Evolutionary conservation across 148 eudicot species (phyloP), one percentile per base, ranked within the genome.

Genomic region (Arctostaphylos glauca): DNA sequence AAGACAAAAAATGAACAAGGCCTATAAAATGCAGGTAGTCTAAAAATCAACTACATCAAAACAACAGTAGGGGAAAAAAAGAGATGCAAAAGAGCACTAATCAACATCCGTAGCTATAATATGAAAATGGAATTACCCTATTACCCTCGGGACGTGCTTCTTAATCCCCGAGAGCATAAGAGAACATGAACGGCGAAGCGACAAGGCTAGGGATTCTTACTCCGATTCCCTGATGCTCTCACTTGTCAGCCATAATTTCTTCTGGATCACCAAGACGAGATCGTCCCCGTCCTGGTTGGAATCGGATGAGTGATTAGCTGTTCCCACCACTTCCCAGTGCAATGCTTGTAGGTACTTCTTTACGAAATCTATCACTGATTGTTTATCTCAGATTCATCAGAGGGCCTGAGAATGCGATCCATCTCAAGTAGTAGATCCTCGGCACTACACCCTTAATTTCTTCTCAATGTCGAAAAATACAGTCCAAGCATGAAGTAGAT

Each of bases 401-500:
- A 92, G 5, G 99, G 99, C 86, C 99, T 90, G 50, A 96, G 92
- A 8, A 94, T 91, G 31, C 99, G 90, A 73, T 96, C 99, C 84
- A 96, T 94, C 90, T 96, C 99, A 14, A 96, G 90, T 13, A 96
- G 89, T 81, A 96, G 91, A 86, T 96, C 99, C 84, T 90, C 98
- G 6, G 88, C 92, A 84, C 99, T 93, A 77, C 99, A 96, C 52
- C 99, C 97, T 84, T n/a, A n/a, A n/a, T n/a, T 91, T 96, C 87
- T 82, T 92, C 87, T 92, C 96, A 5, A 94, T 84, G 85, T 96
- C 99, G 0, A 97, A 90, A 82, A 96, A 88, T 38, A 93, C 87
- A 21, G 92, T 94, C 97, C 97, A 94, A 25, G 99, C 99, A 81
- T 96, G 99, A 85, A 96, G 96, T 78, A 96, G 94, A 88, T 96